These are phyloP conservation scores for Cicer pinnatifidum DNA, from an alignment of 306 rosid species.

Conservation along the genomic window DNA sequence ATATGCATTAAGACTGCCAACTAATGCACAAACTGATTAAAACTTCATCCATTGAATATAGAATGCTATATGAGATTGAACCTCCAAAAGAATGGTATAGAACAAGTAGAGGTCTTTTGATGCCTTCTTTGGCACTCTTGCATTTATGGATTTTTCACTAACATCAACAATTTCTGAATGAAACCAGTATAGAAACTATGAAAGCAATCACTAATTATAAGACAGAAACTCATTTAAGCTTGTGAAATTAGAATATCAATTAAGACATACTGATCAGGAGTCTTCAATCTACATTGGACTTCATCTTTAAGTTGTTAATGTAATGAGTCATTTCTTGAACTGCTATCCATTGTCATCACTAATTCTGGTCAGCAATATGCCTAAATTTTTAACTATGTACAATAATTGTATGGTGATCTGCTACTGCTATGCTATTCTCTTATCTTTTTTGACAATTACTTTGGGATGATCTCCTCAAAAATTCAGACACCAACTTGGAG, in stretches of 20 bases:
- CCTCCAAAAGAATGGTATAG: neutral
- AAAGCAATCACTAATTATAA: neutral
- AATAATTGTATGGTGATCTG: neutral
- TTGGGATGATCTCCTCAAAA: conserved; percentile 65
- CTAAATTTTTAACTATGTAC: conserved; percentile 3
- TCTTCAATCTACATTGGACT: neutral
- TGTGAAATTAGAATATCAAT: conserved; percentile 27
- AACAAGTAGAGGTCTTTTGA: neutral
- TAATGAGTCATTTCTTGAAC: conserved; percentile 28
- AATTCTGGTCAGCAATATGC: neutral
- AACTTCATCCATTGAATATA: neutral
- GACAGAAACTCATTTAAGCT: neutral
- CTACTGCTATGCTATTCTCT: neutral
- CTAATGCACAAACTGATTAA: neutral
- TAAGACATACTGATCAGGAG: conserved; percentile 6
- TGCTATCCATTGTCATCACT: neutral
- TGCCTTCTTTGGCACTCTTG: neutral
- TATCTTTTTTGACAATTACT: conserved; percentile 36
- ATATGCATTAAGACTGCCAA: neutral
- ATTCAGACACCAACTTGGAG: conserved; percentile 85
- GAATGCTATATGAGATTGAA: neutral
- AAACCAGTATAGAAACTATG: neutral
- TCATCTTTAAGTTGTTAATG: conserved; percentile 1
- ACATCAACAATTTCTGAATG: neutral
- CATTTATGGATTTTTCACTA: neutral